Conservation (phyloP, 2,329 filamentous ascomycete species). For the Xylariaceae sp. region DNA sequence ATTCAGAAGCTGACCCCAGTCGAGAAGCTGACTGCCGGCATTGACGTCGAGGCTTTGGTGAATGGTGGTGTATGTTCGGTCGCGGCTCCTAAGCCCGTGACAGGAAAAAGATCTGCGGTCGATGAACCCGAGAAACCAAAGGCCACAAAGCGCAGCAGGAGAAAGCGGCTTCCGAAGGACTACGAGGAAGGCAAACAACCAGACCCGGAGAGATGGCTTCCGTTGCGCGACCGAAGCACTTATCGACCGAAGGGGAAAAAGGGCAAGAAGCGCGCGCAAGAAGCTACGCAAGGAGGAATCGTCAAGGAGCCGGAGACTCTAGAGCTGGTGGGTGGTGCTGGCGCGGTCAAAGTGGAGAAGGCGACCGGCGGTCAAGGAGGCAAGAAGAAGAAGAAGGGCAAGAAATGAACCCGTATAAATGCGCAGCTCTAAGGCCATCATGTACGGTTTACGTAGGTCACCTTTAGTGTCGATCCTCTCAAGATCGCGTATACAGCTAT, state of each 20-base stretch:
- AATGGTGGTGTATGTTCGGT: constrained; percentile 57
- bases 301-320: constrained; percentile 68
- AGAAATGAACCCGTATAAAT: constrained; percentile 38
- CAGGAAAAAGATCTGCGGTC: constrained; percentile 46
- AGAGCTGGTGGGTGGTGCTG: constrained; percentile 58
- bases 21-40: constrained; percentile 53
- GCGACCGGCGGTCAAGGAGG: constrained; percentile 35
- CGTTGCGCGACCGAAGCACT: constrained; percentile 78
- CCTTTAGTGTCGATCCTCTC: too few species aligned
- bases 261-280: constrained; percentile 74
- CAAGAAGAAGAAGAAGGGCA: constrained; percentile 40
- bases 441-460: too few species aligned
- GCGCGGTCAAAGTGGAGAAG: constrained; percentile 60
- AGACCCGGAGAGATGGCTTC: constrained; percentile 91
- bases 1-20: constrained; percentile 56
- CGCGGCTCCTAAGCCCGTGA: constrained; percentile 36
- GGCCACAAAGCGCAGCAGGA: constrained; percentile 48
- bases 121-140: constrained; percentile 36
- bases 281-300: constrained; percentile 78
- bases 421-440: too few species aligned
- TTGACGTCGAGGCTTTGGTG: constrained; percentile 60
- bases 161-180: constrained; percentile 60
- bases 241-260: constrained; percentile 91
- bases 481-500: too few species aligned
- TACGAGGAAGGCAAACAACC: constrained; percentile 72